Conservation (phyloP, 805 yeast species). For the Kuraishia borneana region DNA sequence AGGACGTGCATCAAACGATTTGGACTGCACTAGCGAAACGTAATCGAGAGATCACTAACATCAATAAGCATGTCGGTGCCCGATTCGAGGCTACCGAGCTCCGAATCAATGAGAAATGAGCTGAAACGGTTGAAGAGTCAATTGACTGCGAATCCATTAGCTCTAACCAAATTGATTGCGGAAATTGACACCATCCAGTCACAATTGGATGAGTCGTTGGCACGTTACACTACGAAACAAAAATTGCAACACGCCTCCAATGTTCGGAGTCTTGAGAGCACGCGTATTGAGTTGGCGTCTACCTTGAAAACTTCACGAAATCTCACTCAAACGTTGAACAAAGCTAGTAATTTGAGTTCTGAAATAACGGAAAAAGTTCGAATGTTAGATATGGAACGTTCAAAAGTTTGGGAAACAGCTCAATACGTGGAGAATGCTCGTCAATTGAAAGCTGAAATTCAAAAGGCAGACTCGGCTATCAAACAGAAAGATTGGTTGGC, state of each 20-base stretch:
- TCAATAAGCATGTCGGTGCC: no score
- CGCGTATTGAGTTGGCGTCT: slow-evolving; percentile 52
- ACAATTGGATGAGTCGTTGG: slow-evolving; percentile 13
- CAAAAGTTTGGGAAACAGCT: slow-evolving; percentile 49
- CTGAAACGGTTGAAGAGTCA: slow-evolving; percentile 10
- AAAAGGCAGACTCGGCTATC: slow-evolving; percentile 58
- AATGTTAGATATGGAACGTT: slow-evolving; percentile 57
- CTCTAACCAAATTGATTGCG: slow-evolving; percentile 10
- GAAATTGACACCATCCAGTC: slow-evolving; percentile 14
- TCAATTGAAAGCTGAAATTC: slow-evolving; percentile 51
- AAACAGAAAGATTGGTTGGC: slow-evolving; percentile 57
- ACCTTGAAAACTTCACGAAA: slow-evolving; percentile 47
- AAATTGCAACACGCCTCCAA: slow-evolving; percentile 24
- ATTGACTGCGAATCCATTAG: slow-evolving; percentile 12
- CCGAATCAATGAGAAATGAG: slow-evolving; percentile 10
- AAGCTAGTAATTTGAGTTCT: slow-evolving; percentile 55
- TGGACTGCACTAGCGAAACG: no score
- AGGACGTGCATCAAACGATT: no score
- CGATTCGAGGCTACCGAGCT: slow-evolving; percentile 1
- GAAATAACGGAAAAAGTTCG: slow-evolving; percentile 61
- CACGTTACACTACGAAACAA: slow-evolving; percentile 15
- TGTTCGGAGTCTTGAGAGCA: slow-evolving; percentile 40
- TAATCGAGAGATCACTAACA: no score
- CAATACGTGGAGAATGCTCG: slow-evolving; percentile 57
- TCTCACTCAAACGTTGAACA: slow-evolving; percentile 39